Evolutionary conservation across 2,329 filamentous ascomycete species (phyloP).

Genomic region (Tolypocladium amazonense): DNA sequence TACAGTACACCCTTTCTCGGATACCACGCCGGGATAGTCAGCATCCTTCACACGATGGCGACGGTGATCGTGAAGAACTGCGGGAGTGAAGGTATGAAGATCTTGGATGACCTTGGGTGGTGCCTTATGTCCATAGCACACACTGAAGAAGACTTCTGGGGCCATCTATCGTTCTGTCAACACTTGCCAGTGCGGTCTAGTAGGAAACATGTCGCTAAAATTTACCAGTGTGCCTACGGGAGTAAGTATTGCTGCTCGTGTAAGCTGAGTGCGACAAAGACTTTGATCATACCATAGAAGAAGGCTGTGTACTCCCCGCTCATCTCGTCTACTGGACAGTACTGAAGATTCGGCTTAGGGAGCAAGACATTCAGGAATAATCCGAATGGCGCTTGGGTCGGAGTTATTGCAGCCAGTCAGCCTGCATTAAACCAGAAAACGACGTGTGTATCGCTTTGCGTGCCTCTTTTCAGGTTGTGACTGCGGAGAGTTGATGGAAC

Average conservation of each 20-base stretch:
- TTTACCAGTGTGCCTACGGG: slow-evolving; percentile 24
- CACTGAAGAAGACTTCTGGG: slow-evolving; percentile 74
- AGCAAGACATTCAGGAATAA: not conserved
- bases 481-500: not conserved
- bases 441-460: not conserved
- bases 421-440: not conserved
- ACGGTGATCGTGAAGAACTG: slow-evolving; percentile 62
- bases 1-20: slow-evolving; percentile 45
- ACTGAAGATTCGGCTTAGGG: not conserved
- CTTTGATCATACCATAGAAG: slow-evolving; percentile 40
- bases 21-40: slow-evolving; percentile 75
- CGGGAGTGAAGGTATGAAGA: slow-evolving; percentile 57
- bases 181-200: slow-evolving; percentile 1
- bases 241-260: slow-evolving; percentile 2
- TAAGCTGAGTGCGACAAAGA: not conserved
- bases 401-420: not conserved
- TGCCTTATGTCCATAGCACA: slow-evolving; percentile 55
- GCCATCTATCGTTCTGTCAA: slow-evolving; percentile 50
- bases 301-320: slow-evolving; percentile 37
- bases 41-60: slow-evolving; percentile 57
- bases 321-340: slow-evolving; percentile 16
- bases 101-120: slow-evolving; percentile 37
- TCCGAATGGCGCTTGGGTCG: not conserved
- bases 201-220: not conserved
- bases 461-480: not conserved